These are phyloP conservation scores for Incumbomyces delicatus DNA, from an alignment of 2,329 filamentous ascomycete species.

Conservation along the genomic window DNA sequence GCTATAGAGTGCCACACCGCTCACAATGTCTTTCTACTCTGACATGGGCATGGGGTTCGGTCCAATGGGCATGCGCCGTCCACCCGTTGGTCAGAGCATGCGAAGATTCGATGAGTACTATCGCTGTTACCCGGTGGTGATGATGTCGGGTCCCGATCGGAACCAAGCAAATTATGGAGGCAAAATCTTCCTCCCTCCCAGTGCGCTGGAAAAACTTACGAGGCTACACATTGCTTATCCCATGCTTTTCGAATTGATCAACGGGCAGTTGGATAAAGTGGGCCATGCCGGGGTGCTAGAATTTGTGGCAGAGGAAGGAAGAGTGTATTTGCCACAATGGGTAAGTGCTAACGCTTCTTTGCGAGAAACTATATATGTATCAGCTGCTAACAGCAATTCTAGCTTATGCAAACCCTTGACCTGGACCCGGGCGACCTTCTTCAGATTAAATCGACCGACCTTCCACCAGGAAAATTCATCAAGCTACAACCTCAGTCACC, in stretches of 20 bases:
- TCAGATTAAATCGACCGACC: conserved; percentile 87
- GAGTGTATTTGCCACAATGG: conserved; percentile 94
- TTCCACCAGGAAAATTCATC: conserved; percentile 82
- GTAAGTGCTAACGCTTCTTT: conserved; percentile 38
- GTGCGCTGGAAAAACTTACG: conserved; percentile 91
- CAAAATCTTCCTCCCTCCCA: conserved; percentile 95
- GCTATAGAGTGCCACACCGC: no score
- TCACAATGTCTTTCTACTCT: conserved; percentile 11
- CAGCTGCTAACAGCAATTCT: conserved; percentile 9
- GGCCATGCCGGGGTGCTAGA: conserved; percentile 93
- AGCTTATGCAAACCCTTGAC: conserved; percentile 88
- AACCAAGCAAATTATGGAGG: conserved; percentile 89
- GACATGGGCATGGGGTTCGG: conserved; percentile 41
- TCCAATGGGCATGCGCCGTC: conserved; percentile 41
- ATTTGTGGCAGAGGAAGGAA: conserved; percentile 94
- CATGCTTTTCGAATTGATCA: conserved; percentile 91
- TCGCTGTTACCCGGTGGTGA: conserved; percentile 87
- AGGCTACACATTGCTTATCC: conserved; percentile 94
- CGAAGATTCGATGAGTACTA: conserved; percentile 98
- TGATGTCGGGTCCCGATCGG: conserved; percentile 84
- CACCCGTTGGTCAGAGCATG: conserved; percentile 37
- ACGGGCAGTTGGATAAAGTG: conserved; percentile 67
- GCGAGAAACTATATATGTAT: neutral
- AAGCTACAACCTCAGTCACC: conserved; percentile 92
- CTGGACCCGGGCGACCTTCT: conserved; percentile 90